Evolutionary conservation across 371 early-diverging fungal species (phyloP), one percentile per base, ranked within the genome.

Genomic region (Mortierella polycephala): DNA sequence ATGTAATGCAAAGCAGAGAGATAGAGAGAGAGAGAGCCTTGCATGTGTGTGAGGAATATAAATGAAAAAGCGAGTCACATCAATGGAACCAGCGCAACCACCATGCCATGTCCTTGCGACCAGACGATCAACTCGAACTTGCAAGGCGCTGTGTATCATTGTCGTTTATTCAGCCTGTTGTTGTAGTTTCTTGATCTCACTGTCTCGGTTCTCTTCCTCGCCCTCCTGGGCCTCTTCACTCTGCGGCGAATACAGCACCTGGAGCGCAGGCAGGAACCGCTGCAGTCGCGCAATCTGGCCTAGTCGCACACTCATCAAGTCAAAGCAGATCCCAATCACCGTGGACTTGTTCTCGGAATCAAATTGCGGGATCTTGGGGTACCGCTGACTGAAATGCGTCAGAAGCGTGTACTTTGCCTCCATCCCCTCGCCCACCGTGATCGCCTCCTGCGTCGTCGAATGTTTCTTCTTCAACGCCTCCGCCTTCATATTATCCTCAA

Each of bases 331-430:
- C n/a, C 93, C 93, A 18, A 92, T 88, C 37, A 82, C 70, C 18
- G 75, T 83, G 18, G 83, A 82, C 18, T 83, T 83, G 68, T 82
- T 69, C 40, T 71, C 64, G 45, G 54, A 37, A 11, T 62, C 84
- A 7, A 93, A 84, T 39, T 74, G 67, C 0, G 95, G 95, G 20
- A 94, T 73, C 81, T 93, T 93, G 13, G 93, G 93, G 84, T 98
- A 99, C 23, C 99, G 89, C 83, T 99, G 98, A 79, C 98, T 97
- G 74, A 99, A 99, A 81, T 99, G 99, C 58, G 99, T 99, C 62
- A 99, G 82, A 46, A 99, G 72, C 5, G 95, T 87, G 59, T 83
- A 86, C 67, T 90, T 86, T 47, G 98, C 96, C 20, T 90, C 85
- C 95, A 98, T 92, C 68, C 83, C 80, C 69, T 88, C 75, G 0